Percentiles rank a stretch among this genome's conserved stretches.
These are phyloP conservation scores for Hanseniaspora gamundiae DNA, from an alignment of 1,139 yeast species.

Conservation along the genomic window DNA sequence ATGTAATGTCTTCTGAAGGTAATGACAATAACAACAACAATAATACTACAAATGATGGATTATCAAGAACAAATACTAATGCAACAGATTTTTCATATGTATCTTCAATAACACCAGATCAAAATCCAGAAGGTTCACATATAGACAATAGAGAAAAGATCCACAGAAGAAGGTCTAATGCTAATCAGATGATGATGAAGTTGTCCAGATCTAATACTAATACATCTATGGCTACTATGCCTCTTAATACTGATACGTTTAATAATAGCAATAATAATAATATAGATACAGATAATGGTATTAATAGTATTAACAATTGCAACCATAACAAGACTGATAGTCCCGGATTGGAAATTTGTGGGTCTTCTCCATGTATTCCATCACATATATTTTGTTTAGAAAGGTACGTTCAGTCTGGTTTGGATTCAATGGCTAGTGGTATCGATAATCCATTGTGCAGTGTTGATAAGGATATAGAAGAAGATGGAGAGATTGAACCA, in stretches of 20 bases:
- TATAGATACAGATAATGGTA: not conserved
- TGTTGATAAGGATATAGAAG: not conserved
- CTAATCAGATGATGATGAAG: conserved; percentile 1
- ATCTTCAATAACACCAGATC: too few relatives aligned
- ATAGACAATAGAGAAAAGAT: not conserved
- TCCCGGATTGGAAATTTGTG: too few relatives aligned
- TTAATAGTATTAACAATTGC: not conserved
- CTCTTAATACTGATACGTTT: too few relatives aligned
- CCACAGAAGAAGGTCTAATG: not conserved
- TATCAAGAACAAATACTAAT: not conserved
- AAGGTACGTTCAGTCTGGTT: conserved; percentile 18
- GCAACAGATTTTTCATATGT: not conserved
- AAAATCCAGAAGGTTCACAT: too few relatives aligned
- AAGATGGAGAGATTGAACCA: not conserved
- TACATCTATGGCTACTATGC: not conserved
- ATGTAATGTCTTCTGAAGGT: not conserved
- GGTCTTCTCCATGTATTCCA: conserved; percentile 13
- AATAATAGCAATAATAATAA: not conserved
- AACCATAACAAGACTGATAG: too few relatives aligned
- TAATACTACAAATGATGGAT: not conserved
- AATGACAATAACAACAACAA: not conserved
- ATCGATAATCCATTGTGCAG: not conserved
- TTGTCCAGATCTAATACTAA: not conserved
- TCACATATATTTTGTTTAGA: conserved; percentile 21
- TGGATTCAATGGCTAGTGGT: conserved; percentile 13